phyloP scores from a whole-genome alignment of 495 filamentous ascomycete species.

The Pyrenula massariospora region DNA sequence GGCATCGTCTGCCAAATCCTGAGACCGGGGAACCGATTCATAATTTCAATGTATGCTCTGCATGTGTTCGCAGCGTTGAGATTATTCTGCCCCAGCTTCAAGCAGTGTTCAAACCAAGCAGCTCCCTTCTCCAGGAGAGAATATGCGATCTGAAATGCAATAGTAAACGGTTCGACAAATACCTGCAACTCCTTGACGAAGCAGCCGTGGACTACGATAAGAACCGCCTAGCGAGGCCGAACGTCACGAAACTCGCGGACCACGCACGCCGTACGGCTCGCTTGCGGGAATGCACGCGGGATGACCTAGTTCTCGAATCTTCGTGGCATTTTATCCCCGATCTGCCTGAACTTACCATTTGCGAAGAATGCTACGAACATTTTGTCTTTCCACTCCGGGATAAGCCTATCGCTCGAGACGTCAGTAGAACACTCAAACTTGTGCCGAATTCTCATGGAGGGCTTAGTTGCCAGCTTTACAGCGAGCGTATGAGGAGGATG shows the following conservation, averaged over 20 bases:
- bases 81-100: constrained; percentile 36
- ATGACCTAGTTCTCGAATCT: constrained; percentile 30
- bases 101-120: constrained; percentile 31
- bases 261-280: constrained; percentile 38
- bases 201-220: constrained; percentile 34
- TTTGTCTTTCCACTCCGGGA: constrained; percentile 53
- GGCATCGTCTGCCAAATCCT: constrained; percentile 49
- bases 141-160: constrained; percentile 38
- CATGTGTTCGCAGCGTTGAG: constrained; percentile 39
- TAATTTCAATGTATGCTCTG: constrained; percentile 45
- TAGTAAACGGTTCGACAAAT: constrained; percentile 43
- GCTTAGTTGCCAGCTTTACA: constrained; percentile 62
- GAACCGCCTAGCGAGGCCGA: constrained; percentile 22
- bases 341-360: constrained; percentile 54
- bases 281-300: constrained; percentile 41
- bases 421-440: constrained; percentile 33
- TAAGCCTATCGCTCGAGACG: constrained; percentile 42
- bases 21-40: constrained; percentile 34
- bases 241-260: constrained; percentile 35
- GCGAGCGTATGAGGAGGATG: constrained; percentile 56
- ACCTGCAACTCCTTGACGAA: constrained; percentile 48
- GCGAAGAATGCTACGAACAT: constrained; percentile 60
- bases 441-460: constrained; percentile 35
- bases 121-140: constrained; percentile 16
- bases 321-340: constrained; percentile 52